Evolutionary conservation across 2,329 filamentous ascomycete genomes (phyloP), one percentile per base, ranked within the genome.

Genomic region (Pyrenochaeta sp.): DNA sequence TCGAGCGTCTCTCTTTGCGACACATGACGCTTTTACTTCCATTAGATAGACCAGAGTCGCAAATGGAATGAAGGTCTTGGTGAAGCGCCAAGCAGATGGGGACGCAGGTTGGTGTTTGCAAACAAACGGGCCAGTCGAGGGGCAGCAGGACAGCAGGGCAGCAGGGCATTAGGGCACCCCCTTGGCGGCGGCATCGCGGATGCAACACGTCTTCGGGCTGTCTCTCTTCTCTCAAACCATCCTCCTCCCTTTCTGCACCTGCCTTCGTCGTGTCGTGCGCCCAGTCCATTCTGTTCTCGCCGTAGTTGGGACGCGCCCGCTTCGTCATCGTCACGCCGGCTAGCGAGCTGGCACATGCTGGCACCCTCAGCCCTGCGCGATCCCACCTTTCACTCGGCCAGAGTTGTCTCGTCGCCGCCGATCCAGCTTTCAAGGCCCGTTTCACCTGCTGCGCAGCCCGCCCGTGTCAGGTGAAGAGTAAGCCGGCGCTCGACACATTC

Each of bases 1-100:
- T 40, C 24, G 22, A 24, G 30, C 19, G 44, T 19, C 27, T n/a
- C 23, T 6, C 13, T 21, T 9, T 31, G 18, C 23, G 40, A 35
- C 35, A 36, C 46, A 31, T 41, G 37, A 24, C 26, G 26, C 14
- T 30, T 4, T 19, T 11, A 34, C 31, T 13, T 3, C 24, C 22
- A 11, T 18, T n/a, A n/a, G n/a, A n/a, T n/a, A n/a, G n/a, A n/a
- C n/a, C n/a, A n/a, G n/a, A n/a, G n/a, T n/a, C n/a, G n/a, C n/a
- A n/a, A n/a, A n/a, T n/a, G n/a, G n/a, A n/a, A n/a, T n/a, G n/a
- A n/a, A n/a, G n/a, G n/a, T n/a, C n/a, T n/a, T n/a, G n/a, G n/a
- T n/a, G n/a, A n/a, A n/a, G n/a, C n/a, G n/a, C n/a, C n/a, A n/a
- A n/a, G n/a, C n/a, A 31, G 28, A n/a, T 17, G 30, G 14, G 18